These are phyloP conservation scores for Ophiobolus disseminans DNA, from an alignment of 2,329 filamentous ascomycete species.

Conservation along the genomic window DNA sequence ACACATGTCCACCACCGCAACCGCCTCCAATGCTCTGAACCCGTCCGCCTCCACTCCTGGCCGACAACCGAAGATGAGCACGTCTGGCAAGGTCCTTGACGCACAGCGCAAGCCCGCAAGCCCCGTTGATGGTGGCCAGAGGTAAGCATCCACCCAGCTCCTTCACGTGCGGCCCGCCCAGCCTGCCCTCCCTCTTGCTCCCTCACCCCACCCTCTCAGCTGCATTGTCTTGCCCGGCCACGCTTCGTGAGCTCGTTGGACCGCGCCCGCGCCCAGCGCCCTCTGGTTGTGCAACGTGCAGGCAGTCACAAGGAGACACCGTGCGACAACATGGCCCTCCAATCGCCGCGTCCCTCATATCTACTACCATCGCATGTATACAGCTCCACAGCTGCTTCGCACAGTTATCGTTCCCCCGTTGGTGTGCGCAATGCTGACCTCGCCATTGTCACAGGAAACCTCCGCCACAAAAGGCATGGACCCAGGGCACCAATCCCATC, in stretches of 20 bases:
- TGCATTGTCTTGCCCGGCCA: conserved; percentile 14
- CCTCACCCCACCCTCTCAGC: not conserved
- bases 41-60: conserved; percentile 46
- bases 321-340: conserved; percentile 36
- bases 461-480: conserved; percentile 65
- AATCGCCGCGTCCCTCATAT: conserved; percentile 7
- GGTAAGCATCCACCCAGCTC: conserved; percentile 52
- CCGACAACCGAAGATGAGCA: conserved; percentile 58
- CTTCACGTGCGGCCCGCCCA: not conserved
- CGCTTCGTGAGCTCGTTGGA: conserved; percentile 29
- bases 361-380: conserved; percentile 8
- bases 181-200: conserved; percentile 1
- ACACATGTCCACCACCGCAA: conserved; percentile 43
- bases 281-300: conserved; percentile 39
- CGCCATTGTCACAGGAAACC: conserved; percentile 53
- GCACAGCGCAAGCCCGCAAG: conserved; percentile 62
- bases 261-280: conserved; percentile 17
- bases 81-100: conserved; percentile 59
- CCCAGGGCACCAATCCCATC: conserved; percentile 66
- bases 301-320: conserved; percentile 43
- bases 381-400: conserved; percentile 7
- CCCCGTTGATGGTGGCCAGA: conserved; percentile 61
- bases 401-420: conserved; percentile 5
- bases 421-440: conserved; percentile 34
- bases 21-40: conserved; percentile 45